Base-by-base conservation (phyloP, 2,329 filamentous ascomycete genomes). In the Pseudohalonectria lignicola region DNA sequence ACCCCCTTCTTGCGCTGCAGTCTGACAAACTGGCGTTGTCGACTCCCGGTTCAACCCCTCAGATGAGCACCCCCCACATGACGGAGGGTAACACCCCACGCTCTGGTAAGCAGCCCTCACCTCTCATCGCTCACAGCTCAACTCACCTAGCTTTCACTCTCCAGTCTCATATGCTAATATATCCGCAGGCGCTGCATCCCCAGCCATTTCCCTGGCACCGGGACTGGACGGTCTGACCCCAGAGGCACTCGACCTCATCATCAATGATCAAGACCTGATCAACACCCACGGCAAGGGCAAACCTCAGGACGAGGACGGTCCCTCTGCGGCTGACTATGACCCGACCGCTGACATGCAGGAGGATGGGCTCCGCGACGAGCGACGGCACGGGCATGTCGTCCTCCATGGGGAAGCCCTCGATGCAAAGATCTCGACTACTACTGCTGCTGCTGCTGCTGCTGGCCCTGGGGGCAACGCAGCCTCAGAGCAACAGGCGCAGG, bases 251-350 rank as follows among this genome's bases (percentile, higher is more conserved):
- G 71, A 76, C 41, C 69, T 86, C 49, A 63, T 74, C 49, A 73
- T 78, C 49, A n/a, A n/a, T n/a, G 82, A 86, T 52, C 69, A 75
- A 40, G 74, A 79, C 46, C 67, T 86, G 46, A 74, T 77, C 57
- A 83, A 85, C 52, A 64, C 54, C 5, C 69, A 76, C 48, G 66
- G 62, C 26, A 59, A 64, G 44, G 49, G 49, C 31, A 61, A 63
- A 35, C 15, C 29, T n/a, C 15, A 13, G 30, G 64, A 67, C 2
- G 72, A 76, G 45, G 82, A 92, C 50, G 86, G 82, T 6, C 83
- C 85, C 5, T 94, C 87, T n/a, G 88, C 88, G 33, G 87, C 86
- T 42, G 86, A 94, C 57, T 94, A 94, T 55, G 86, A 94, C 53
- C 88, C 88, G 1, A 92, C 80, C 2, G 69, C 79, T 47, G 88